These are phyloP conservation scores for Suhomyces vadensis DNA, from an alignment of 805 yeast genomes.

Conservation along the genomic window DNA sequence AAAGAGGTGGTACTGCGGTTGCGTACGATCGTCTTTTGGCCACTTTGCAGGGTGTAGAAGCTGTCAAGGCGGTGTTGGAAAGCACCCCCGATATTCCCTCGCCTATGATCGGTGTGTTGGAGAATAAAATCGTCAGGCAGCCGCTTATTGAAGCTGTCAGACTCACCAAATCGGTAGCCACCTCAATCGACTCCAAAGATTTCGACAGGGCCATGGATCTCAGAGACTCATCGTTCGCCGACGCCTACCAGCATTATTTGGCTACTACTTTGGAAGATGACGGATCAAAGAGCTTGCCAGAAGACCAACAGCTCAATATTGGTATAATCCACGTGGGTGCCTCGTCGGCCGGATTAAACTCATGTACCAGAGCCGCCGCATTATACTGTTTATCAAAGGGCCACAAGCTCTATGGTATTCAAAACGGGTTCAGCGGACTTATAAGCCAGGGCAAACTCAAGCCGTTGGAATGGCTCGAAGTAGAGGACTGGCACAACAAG, in stretches of 20 bases:
- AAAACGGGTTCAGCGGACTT: constrained; percentile 74
- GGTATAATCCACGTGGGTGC: constrained; percentile 81
- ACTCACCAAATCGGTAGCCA: constrained; percentile 71
- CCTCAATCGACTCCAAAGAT: constrained; percentile 62
- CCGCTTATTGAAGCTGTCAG: constrained; percentile 73
- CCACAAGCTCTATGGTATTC: constrained; percentile 68
- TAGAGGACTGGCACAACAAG: constrained; percentile 68
- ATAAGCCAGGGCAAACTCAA: constrained; percentile 61
- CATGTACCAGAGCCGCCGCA: constrained; percentile 75
- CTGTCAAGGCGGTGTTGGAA: constrained; percentile 72
- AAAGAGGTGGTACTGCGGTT: constrained; percentile 81
- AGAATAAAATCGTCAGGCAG: constrained; percentile 66
- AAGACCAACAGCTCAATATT: constrained; percentile 54
- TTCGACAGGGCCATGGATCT: constrained; percentile 69
- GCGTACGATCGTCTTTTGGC: constrained; percentile 73
- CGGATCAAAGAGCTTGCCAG: constrained; percentile 44
- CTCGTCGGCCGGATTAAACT: constrained; percentile 75
- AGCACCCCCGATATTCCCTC: constrained; percentile 70
- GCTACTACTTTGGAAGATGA: constrained; percentile 49
- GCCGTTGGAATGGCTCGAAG: constrained; percentile 64
- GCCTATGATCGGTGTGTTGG: constrained; percentile 74
- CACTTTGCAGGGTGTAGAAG: constrained; percentile 80
- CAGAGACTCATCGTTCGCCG: constrained; percentile 70
- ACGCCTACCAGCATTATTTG: constrained; percentile 61
- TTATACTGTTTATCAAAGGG: constrained; percentile 75